A percentile compares a stretch with the other conserved stretches of the same genome.
phyloP scores from a whole-genome alignment of 2,329 filamentous ascomycete species.

The Hymenoscyphus albidus region DNA sequence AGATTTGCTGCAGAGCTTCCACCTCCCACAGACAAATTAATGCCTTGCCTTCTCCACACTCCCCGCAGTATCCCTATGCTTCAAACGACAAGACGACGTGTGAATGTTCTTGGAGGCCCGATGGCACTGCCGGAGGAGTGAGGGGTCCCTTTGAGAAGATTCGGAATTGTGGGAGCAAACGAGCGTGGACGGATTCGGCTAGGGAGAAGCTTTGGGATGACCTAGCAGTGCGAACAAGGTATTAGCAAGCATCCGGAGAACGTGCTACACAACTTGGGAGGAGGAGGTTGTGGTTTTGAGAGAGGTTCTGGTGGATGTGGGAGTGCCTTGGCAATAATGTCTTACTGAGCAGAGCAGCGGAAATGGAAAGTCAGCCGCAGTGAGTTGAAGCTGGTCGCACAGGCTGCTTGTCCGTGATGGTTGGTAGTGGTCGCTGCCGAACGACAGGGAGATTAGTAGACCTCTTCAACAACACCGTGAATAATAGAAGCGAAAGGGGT shows the following conservation, averaged over 20 bases:
- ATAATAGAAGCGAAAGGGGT: neutral
- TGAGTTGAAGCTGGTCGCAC: neutral
- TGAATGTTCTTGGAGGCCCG: neutral
- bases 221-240: neutral
- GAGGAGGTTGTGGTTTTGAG: constrained; percentile 1
- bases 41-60: neutral
- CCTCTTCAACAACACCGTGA: too few relatives aligned
- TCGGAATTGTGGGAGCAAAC: neutral
- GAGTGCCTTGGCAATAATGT: constrained; percentile 10
- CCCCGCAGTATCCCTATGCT: neutral
- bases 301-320: neutral
- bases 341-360: constrained; percentile 10
- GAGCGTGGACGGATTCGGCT: neutral
- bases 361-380: constrained; percentile 10
- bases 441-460: neutral
- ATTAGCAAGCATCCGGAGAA: neutral
- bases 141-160: neutral
- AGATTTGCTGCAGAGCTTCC: neutral
- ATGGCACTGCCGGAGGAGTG: neutral
- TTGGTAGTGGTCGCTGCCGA: neutral
- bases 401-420: neutral
- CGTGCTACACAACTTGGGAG: neutral
- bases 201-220: neutral
- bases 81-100: neutral
- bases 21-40: neutral